Percentiles rank a stretch among this genome's conserved stretches.
phyloP scores from a whole-genome alignment of 306 rosid genomes.

The Rosa persica region DNA sequence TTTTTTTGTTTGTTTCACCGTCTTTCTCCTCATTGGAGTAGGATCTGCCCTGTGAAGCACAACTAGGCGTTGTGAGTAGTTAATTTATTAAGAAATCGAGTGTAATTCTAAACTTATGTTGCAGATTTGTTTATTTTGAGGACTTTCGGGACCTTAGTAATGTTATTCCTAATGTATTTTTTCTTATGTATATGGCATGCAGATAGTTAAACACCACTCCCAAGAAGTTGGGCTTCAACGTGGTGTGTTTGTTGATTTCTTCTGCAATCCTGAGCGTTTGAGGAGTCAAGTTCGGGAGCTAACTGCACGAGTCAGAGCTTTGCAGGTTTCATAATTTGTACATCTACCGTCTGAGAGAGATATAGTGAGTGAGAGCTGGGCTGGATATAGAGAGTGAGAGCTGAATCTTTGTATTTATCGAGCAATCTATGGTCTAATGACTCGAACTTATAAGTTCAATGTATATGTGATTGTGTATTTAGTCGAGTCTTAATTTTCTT shows the following conservation, averaged over 20 bases:
- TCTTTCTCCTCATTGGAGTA: background rate
- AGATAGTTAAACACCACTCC: constrained; percentile 93
- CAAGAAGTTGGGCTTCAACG: constrained; percentile 88
- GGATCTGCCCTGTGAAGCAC: background rate
- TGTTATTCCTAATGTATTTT: background rate
- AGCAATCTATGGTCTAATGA: background rate
- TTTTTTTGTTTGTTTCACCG: background rate
- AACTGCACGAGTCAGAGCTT: constrained; percentile 75
- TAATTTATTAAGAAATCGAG: background rate
- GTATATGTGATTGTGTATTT: background rate
- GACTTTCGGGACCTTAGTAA: background rate
- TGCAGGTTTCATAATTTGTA: constrained; percentile 62
- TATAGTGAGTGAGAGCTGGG: background rate
- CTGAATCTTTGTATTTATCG: background rate
- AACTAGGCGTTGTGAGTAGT: background rate
- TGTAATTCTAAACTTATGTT: background rate
- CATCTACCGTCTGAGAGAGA: background rate
- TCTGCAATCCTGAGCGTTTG: constrained; percentile 86
- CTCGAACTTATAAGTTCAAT: background rate
- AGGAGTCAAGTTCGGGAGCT: constrained; percentile 87
- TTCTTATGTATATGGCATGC: constrained; percentile 25
- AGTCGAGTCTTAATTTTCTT: background rate
- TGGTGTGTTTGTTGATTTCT: constrained; percentile 87
- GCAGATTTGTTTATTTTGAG: background rate
- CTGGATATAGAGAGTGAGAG: background rate